Conservation (phyloP, 345 rosid genomes). For the Cardamine occulta region DNA sequence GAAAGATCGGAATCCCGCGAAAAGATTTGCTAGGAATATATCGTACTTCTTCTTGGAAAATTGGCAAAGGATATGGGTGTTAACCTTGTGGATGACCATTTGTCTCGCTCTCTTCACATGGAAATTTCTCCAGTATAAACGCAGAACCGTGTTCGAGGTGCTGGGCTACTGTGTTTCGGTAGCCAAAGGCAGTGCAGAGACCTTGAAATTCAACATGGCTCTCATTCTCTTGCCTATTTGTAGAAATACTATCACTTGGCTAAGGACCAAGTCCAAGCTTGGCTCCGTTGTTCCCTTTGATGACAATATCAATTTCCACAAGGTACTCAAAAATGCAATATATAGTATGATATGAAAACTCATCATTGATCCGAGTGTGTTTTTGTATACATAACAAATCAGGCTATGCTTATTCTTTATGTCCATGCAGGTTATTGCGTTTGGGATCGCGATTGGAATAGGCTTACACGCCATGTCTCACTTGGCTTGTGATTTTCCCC, state of each 20-base stretch:
- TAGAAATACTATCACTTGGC: slow-evolving; percentile 80
- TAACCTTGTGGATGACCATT: slow-evolving; percentile 63
- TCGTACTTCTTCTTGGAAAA: slow-evolving; percentile 71
- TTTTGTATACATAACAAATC: too few relatives aligned
- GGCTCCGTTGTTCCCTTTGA: slow-evolving; percentile 68
- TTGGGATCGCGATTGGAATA: slow-evolving; percentile 67
- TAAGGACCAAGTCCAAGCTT: slow-evolving; percentile 64
- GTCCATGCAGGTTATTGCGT: slow-evolving; percentile 55
- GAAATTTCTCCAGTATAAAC: slow-evolving; percentile 75
- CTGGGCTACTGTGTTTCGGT: slow-evolving; percentile 76
- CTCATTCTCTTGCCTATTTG: slow-evolving; percentile 80
- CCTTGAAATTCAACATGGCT: slow-evolving; percentile 82
- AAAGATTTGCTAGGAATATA: slow-evolving; percentile 47
- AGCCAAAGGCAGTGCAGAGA: slow-evolving; percentile 89
- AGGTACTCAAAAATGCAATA: slow-evolving; percentile 50
- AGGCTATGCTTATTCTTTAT: neutral
- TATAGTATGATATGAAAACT: too few relatives aligned
- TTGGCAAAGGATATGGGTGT: slow-evolving; percentile 82
- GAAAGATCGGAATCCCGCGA: slow-evolving; percentile 59
- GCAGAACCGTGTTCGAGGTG: slow-evolving; percentile 61
- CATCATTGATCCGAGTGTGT: too few relatives aligned
- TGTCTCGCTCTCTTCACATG: slow-evolving; percentile 73
- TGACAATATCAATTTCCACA: slow-evolving; percentile 52
- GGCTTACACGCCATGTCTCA: slow-evolving; percentile 66
- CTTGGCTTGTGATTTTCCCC: slow-evolving; percentile 79